A percentile compares a stretch with the other conserved stretches of the same genome.
phyloP scores from a whole-genome alignment of 129 eudicot species.

The Helianthus annuus region HanXRQr2.0-SUNRISE NC_035440.2:82608131-82608630 shows the following conservation, averaged over 20 bases:
- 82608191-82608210: constrained; percentile 22
- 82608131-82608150: no score
- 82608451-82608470: no score
- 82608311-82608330: background rate
- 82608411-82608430: no score
- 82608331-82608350: constrained; percentile 54
- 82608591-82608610: constrained; percentile 41
- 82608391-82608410: no score
- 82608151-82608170: no score
- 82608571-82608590: constrained; percentile 40
- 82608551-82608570: constrained; percentile 30
- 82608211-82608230: constrained; percentile 99
- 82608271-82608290: background rate
- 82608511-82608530: no score
- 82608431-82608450: constrained; percentile 47
- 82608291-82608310: background rate
- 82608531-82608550: constrained; percentile 13
- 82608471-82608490: no score
- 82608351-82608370: constrained; percentile 84
- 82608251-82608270: constrained; percentile 24
- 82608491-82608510: no score
- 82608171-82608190: background rate
- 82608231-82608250: constrained; percentile 26
- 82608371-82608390: constrained; percentile 76
- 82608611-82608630: constrained; percentile 20